Base-by-base conservation (phyloP, 192 early-diverging fungal genomes). In the Podila epigama region DNA sequence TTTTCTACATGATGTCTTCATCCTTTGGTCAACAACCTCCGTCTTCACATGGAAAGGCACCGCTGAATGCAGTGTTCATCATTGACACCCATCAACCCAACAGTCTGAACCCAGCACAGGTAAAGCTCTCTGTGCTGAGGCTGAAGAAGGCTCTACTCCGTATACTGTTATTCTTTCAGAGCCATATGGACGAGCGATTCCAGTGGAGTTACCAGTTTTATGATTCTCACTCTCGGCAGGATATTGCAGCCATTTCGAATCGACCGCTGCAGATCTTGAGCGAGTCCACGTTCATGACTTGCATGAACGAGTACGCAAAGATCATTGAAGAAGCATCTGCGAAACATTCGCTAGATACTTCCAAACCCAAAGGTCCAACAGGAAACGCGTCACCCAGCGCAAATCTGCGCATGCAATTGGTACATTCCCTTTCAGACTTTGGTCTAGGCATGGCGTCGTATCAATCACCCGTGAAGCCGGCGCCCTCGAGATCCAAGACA, bases 161-260 rank as follows among this genome's bases (percentile, higher is more conserved):
- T 8, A 44, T 68, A 3, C 61, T 77, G 4, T 61, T 77, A 33
- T 77, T 68, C 57, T 77, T 68, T n/a, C 73, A 77, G 51, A 41
- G 59, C 33, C 60, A 48, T 27, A 63, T 77, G 60, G 65, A 77
- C 31, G 33, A 59, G 20, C 67, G 61, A 11, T 68, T 77, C 28
- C 65, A 77, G 56, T 77, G 73, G 73, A 68, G 65, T 15, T 68
- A 64, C 51, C 48, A 50, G 33, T 68, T 77, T 29, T 77, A 54
- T 48, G 62, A 77, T 48, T 77, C 73, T 2, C 33, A 54, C 9
- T 9, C 29, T 15, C 51, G 41, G 22, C 70, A 75, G 39, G 61
- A 63, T 15, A 68, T 68, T 25, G 65, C 60, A 0, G 18, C 64
- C 36, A 54, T 53, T 15, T 22, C 60, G 10, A 68, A 68, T 32